Base-by-base conservation (phyloP, 2,329 filamentous ascomycete genomes). In the Proliferodiscus dingleyae region DNA sequence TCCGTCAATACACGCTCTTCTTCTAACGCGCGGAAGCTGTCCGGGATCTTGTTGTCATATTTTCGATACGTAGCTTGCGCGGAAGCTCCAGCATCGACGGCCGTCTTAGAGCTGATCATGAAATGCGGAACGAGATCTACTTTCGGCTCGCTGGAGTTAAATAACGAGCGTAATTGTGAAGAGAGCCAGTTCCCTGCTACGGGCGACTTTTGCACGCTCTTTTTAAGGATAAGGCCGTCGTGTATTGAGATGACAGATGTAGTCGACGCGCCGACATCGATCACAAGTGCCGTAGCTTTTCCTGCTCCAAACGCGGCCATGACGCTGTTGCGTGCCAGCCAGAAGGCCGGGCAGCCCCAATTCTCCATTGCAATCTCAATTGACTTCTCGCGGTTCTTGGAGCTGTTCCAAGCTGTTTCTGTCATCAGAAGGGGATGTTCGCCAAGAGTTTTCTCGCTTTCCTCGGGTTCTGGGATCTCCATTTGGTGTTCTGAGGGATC, bases 281-380 rank as follows among this genome's bases (percentile, higher is more conserved):
- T 77, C 34, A 98, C 89, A 34, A 98, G 78, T 5, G 90, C 91
- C 4, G 89, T 94, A 0, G 91, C 85, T 69, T 96, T 97, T 53
- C 93, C 93, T 13, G 89, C 85, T 15, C 89, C 89, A 64, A 96
- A 97, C 16, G 90, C 87, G 44, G 91, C 83, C 64, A 96, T 78
- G 34, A 96, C 90, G 21, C 91, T 89, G 43, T 83, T 94, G 61
- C 88, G 83, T 52, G 88, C 88, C 50, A 97, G 74, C 77, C 91
- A 98, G 68, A 96, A 97, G 4, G 93, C 93, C 15, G 93, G 93
- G 45, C 85, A 86, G 22, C 89, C 90, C 89, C 93, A 98, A 62
- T 82, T 87, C 74, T 98, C 93, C 84, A 98, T 96, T 49, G 89
- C 89, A 52, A 97, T 82, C 71, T 98, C 93, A 60, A 96, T 91